phyloP scores from a whole-genome alignment of 2,329 filamentous ascomycete genomes.

The Monilinia aucupariae region DNA sequence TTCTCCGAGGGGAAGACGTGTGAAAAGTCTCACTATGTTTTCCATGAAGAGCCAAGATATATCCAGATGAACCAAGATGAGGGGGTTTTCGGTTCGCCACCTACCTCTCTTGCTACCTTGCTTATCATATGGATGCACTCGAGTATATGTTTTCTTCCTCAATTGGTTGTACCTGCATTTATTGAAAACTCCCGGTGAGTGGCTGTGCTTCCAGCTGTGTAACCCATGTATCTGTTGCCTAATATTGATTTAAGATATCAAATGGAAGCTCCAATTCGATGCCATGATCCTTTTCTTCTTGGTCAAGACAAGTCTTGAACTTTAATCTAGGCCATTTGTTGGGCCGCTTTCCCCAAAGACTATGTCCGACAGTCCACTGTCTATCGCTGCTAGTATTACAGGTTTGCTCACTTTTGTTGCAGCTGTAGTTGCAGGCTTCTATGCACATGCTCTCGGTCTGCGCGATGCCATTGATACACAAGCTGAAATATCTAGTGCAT shows the following conservation, averaged over 20 bases:
- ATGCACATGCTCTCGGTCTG: constrained; percentile 22
- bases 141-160: neutral
- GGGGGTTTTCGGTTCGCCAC: neutral
- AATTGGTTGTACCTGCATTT: constrained; percentile 15
- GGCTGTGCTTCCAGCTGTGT: constrained; percentile 11
- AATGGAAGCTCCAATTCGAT: constrained; percentile 2
- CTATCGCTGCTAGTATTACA: constrained; percentile 22
- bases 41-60: too few relatives aligned
- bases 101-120: neutral
- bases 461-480: constrained; percentile 26
- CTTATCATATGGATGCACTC: neutral
- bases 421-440: constrained; percentile 23
- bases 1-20: neutral
- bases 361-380: constrained; percentile 13
- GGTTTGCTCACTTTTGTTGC: constrained; percentile 26
- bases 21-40: constrained; percentile 6
- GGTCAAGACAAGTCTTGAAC: neutral
- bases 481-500: constrained; percentile 22
- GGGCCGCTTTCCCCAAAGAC: neutral
- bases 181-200: constrained; percentile 6
- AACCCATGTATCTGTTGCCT: constrained; percentile 8
- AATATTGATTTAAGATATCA: constrained; percentile 8
- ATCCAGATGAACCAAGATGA: constrained; percentile 11
- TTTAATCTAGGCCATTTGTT: neutral
- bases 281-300: neutral